Evolutionary conservation across 1,139 yeast species (phyloP).

Genomic region (Zygosaccharomyces pseudobailii): DNA sequence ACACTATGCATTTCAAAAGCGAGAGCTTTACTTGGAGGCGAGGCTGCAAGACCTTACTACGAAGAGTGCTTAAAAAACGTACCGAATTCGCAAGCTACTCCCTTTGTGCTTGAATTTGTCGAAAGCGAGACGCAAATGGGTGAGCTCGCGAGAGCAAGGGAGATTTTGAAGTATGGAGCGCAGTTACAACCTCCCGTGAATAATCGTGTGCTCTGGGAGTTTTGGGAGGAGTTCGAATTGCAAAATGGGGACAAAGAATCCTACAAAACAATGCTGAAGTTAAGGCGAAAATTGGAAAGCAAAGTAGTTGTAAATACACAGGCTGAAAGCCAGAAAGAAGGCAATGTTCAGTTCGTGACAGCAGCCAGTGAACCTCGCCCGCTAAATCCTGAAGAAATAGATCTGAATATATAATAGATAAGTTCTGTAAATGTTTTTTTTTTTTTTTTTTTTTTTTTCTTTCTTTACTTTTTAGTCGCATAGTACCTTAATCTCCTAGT

Average conservation of each 20-base stretch:
- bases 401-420: constrained; percentile 42
- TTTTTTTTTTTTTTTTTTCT: background rate
- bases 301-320: constrained; percentile 38
- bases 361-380: constrained; percentile 21
- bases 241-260: constrained; percentile 64
- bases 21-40: constrained; percentile 14
- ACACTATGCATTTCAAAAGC: constrained; percentile 18
- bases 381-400: constrained; percentile 63
- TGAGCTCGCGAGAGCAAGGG: constrained; percentile 50
- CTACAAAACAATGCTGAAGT: constrained; percentile 71
- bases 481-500: constrained; percentile 10
- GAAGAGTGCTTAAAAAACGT: constrained; percentile 25
- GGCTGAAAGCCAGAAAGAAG: constrained; percentile 32
- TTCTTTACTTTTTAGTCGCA: background rate
- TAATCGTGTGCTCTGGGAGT: constrained; percentile 45
- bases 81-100: constrained; percentile 23
- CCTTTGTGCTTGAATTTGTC: constrained; percentile 25
- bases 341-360: constrained; percentile 47
- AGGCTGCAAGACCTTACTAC: constrained; percentile 21
- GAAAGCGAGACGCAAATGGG: constrained; percentile 28
- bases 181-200: constrained; percentile 43
- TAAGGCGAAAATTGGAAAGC: constrained; percentile 50
- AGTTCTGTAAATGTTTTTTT: background rate
- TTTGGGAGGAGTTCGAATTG: constrained; percentile 74
- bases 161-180: constrained; percentile 47